Conservation (phyloP, 805 yeast species). For the Saccharomycopsis olivae region DNA sequence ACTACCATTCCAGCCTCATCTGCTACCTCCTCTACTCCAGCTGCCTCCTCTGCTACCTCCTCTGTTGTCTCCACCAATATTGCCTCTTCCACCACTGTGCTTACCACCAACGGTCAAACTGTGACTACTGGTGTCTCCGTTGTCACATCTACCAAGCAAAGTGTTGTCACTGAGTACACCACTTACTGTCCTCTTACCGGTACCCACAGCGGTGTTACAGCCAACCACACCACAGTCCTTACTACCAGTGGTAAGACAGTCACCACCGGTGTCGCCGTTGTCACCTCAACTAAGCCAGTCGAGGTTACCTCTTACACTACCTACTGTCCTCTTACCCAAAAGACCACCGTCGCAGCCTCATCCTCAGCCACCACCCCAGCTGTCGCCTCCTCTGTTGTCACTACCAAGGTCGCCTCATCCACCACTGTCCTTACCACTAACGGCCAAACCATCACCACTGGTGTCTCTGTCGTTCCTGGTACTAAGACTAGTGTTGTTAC, state of each 20-base stretch:
- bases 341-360: background rate
- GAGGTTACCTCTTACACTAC: slow-evolving; percentile 21
- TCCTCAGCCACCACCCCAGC: background rate
- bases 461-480: background rate
- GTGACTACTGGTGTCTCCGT: too few species aligned
- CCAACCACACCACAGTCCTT: too few species aligned
- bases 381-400: background rate
- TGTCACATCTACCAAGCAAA: background rate
- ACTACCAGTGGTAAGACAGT: too few species aligned
- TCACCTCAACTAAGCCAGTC: slow-evolving; percentile 15
- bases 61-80: background rate
- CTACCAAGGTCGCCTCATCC: background rate
- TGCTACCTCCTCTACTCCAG: background rate
- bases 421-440: background rate
- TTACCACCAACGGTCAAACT: background rate
- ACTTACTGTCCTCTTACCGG: too few species aligned
- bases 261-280: background rate
- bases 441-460: background rate
- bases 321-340: slow-evolving; percentile 21
- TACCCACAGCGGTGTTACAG: too few species aligned
- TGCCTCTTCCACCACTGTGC: background rate
- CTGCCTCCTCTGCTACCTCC: background rate
- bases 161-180: background rate
- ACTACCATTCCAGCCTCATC: slow-evolving; percentile 1
- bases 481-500: background rate